Conservation (phyloP, 371 early-diverging fungal species). For the Nematocida ausubeli region DNA sequence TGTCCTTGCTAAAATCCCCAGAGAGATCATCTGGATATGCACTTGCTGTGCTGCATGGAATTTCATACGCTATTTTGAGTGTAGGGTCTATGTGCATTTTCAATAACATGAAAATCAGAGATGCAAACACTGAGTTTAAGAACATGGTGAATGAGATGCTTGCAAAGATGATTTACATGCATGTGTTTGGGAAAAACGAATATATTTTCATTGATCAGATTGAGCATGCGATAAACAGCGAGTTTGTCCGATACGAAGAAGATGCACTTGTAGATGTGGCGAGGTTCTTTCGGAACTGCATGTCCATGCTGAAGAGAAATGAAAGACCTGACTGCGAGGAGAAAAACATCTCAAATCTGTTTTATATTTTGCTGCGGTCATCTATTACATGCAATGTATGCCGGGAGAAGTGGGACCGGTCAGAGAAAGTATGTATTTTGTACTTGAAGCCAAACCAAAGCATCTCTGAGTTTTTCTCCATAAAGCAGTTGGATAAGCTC, state of each 20-base stretch:
- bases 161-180: not conserved
- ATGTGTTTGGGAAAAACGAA: not conserved
- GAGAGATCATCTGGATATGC: not conserved
- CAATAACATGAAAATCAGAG: not conserved
- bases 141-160: slow-evolving; percentile 14
- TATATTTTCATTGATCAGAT: not conserved
- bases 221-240: not conserved
- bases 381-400: not conserved
- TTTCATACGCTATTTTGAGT: slow-evolving; percentile 3
- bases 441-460: slow-evolving; percentile 35
- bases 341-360: not conserved
- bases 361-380: slow-evolving; percentile 1
- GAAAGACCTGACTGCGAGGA: not conserved
- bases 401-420: slow-evolving; percentile 16
- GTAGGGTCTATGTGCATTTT: not conserved
- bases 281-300: slow-evolving; percentile 18
- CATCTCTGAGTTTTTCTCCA: slow-evolving; percentile 24
- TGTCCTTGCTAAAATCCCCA: too few species aligned
- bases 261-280: slow-evolving; percentile 1
- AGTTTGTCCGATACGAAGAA: not conserved
- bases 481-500: slow-evolving; percentile 24
- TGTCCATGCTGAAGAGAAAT: slow-evolving; percentile 20
- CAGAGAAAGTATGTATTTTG: slow-evolving; percentile 10
- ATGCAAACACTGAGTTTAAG: slow-evolving; percentile 1
- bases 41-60: not conserved